Base-by-base conservation (phyloP, 306 rosid species). In the Prunus mume region DNA sequence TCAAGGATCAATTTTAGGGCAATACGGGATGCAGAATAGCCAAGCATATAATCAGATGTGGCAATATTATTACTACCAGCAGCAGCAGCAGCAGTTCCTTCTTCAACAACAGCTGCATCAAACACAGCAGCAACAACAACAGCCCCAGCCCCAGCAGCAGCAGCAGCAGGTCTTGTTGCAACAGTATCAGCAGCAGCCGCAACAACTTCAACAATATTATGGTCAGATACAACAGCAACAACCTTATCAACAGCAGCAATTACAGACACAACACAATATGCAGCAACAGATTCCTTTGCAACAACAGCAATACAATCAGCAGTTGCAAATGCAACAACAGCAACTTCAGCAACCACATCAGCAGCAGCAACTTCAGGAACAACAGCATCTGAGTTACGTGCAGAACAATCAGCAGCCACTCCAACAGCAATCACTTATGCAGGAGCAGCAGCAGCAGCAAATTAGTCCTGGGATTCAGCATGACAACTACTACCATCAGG, bases 61-160 rank as follows among this genome's bases (percentile, higher is more conserved):
- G 96, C 97, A 89, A 68, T 81, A 89, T 56, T 94, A 90, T 84
- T 91, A 91, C 80, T 85, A 87, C 87, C 96, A 91, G 75, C 95
- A 87, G 83, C 91, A 83, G 60, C 86, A 68, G 32, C 83, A 62
- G 20, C 84, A 78, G 64, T 77, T 81, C 51, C 65, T 75, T 83
- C 83, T 75, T 46, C 91, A 86, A 68, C 91, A 79, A 19, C 87
- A 79, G 55, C 75, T 57, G 62, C 81, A 43, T 12, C 75, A 71
- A 57, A 73, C 49, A 14, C 83, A 62, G 20, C 84, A 78, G 64
- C 85, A 85, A 15, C 84, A 68, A 22, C 73, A 61, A 38, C 43
- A 1, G 9, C 43, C 43, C 43, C 43, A 46, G 27, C 83, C 69
- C 28, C 76, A 61, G 34, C 82, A 14, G 5, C 61, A 74, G 34